phyloP scores from a whole-genome alignment of 129 eudicot species.

The Apium graveolens region DNA sequence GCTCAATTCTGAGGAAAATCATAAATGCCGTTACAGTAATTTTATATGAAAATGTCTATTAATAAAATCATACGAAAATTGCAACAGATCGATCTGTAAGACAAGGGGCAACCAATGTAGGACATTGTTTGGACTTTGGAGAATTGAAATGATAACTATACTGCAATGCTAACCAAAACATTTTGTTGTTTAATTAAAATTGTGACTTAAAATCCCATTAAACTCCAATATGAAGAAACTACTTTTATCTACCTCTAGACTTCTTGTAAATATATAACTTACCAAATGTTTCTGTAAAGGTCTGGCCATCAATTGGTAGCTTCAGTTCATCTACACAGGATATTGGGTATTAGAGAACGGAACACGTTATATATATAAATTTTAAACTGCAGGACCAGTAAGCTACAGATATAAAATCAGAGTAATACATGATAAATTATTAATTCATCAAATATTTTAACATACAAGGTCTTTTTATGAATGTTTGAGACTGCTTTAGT shows the following conservation, averaged over 20 bases:
- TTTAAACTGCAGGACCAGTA: background rate
- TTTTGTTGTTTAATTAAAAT: background rate
- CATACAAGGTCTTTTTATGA: background rate
- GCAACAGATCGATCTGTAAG: background rate
- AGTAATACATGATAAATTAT: background rate
- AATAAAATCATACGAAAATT: background rate
- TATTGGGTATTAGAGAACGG: background rate
- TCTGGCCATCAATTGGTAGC: constrained; percentile 54
- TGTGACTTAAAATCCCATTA: background rate
- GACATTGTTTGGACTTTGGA: background rate
- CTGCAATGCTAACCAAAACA: background rate
- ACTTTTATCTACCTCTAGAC: background rate
- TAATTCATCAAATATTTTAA: background rate
- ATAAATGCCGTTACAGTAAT: background rate
- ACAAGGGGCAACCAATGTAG: background rate
- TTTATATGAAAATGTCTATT: background rate
- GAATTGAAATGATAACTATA: background rate
- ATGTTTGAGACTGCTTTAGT: background rate
- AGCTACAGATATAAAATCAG: background rate
- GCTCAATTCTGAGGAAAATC: constrained; percentile 53
- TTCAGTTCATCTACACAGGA: constrained; percentile 50
- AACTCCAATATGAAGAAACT: background rate
- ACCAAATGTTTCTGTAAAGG: constrained; percentile 56
- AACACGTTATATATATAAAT: background rate
- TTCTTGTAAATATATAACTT: constrained; percentile 12